A percentile compares a stretch with the other conserved stretches of the same genome.
Conservation (phyloP, 2,329 filamentous ascomycete species). For the Raffaelea arxii region DNA sequence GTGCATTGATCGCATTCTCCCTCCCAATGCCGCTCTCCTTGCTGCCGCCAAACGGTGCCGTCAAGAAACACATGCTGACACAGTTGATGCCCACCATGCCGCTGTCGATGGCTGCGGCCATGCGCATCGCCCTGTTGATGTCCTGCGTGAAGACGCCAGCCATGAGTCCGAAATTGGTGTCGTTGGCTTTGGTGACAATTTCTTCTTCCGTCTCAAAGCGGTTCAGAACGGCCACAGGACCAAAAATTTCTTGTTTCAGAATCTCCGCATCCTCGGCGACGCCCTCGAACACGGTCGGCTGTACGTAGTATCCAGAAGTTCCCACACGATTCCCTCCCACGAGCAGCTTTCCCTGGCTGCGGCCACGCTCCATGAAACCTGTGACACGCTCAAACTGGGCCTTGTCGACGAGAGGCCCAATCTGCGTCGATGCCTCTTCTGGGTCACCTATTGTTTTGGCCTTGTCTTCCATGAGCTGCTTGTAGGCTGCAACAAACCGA, state of each 20-base stretch:
- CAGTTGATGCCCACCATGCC: constrained; percentile 64
- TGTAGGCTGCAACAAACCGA: constrained; percentile 48
- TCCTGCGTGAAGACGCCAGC: constrained; percentile 50
- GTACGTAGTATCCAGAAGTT: constrained; percentile 13
- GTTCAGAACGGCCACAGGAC: constrained; percentile 44
- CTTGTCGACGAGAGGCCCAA: constrained; percentile 53
- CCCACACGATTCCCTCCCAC: constrained; percentile 34
- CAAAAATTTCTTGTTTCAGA: constrained; percentile 45
- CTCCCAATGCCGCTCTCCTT: constrained; percentile 40
- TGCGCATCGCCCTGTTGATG: constrained; percentile 50
- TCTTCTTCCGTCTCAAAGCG: constrained; percentile 49
- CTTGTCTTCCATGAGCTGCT: constrained; percentile 17
- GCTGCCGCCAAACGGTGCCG: constrained; percentile 37
- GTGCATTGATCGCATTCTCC: constrained; percentile 36
- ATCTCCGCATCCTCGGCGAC: constrained; percentile 28
- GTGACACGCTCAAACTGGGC: constrained; percentile 53
- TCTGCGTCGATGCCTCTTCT: constrained; percentile 39
- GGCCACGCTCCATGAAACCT: constrained; percentile 50
- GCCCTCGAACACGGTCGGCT: constrained; percentile 34
- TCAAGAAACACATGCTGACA: constrained; percentile 26
- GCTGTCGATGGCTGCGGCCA: constrained; percentile 47
- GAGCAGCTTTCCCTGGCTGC: constrained; percentile 46
- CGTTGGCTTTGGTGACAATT: constrained; percentile 43
- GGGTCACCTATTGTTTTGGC: constrained; percentile 48
- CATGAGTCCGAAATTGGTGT: constrained; percentile 36